Base-by-base conservation (phyloP, 1,139 yeast species). In the Debaryomyces coudertii region DNA sequence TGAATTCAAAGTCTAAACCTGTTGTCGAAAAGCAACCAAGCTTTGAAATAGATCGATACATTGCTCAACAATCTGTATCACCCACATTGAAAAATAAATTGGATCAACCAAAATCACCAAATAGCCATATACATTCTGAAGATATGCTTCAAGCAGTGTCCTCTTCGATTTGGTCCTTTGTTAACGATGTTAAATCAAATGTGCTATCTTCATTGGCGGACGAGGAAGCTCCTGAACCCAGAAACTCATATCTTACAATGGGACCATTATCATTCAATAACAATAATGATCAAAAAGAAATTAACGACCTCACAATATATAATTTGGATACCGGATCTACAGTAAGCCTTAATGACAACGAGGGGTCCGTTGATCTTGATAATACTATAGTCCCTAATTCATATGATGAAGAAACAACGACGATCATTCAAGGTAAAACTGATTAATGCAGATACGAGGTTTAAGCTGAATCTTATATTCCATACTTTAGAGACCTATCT, bases 131-230 rank as follows among this genome's bases (percentile, higher is more conserved):
- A 43, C 47, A 42, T 35, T 46, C 56, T 8, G 74, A 70, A 22
- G 77, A 71, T 46, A 67, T 74, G 73, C 55, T 75, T 22, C 76
- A 71, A 46, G 62, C 69, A 3, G 79, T 74, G 1, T 71, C 77
- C 2, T 62, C 71, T 14, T 73, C 77, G 7, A 66, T 75, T 11
- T 73, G 79, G 79, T 58, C 77, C 2, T 74, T 75, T 58, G 76
- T 75, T 15, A 73, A 68, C 50, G 79, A 74, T 43, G 73, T 75
- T 12, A 70, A 70, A 47, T 45, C 66, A 39, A 73, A 72, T 47
- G 73, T 73, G 12, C 55, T 70, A 31, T 62, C 73, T 5, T 62
- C 76, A 4, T 57, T 72, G 43, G 62, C 64, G 35, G 76, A 71
- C 39, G 71, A 66, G 30, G 58, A 55, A 7, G 48, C 6, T 4